Conservation (phyloP, 768 basidiomycete species). For the Boletus eberwhitei region DNA sequence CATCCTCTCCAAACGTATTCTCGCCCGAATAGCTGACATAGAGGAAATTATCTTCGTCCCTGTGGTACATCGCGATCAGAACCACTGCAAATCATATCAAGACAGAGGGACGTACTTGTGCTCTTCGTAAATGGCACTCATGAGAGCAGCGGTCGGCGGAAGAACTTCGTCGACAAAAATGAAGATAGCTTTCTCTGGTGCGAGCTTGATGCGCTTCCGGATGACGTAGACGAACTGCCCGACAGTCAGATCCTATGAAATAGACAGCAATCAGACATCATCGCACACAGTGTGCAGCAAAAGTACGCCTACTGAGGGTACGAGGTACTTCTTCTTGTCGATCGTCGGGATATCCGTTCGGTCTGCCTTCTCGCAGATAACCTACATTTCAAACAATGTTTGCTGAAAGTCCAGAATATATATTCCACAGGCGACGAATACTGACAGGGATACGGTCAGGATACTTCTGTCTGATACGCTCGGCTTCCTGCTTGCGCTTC, state of each 20-base stretch:
- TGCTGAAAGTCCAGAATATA: conserved; percentile 8
- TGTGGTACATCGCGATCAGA: conserved; percentile 36
- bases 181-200: conserved; percentile 99
- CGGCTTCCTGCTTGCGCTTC: conserved; percentile 99
- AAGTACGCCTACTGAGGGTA: conserved; percentile 74
- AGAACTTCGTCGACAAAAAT: conserved; percentile 99
- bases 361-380: conserved; percentile 99
- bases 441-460: conserved; percentile 95
- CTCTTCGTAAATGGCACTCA: conserved; percentile 99
- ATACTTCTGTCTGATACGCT: conserved; percentile 98
- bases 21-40: conserved; percentile 99
- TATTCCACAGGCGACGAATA: neutral
- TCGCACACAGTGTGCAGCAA: conserved; percentile 5
- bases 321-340: conserved; percentile 99
- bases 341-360: conserved; percentile 98
- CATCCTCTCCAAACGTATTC: conserved; percentile 79
- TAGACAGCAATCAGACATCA: conserved; percentile 26
- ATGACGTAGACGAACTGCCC: conserved; percentile 99
- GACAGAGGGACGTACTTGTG: conserved; percentile 74
- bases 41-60: conserved; percentile 98
- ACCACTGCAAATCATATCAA: conserved; percentile 1
- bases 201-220: conserved; percentile 99
- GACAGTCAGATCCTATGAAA: conserved; percentile 82
- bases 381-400: conserved; percentile 45
- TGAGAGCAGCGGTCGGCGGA: conserved; percentile 95